phyloP scores from a whole-genome alignment of 805 yeast genomes.

The Wickerhamiella sorbophila region DNA sequence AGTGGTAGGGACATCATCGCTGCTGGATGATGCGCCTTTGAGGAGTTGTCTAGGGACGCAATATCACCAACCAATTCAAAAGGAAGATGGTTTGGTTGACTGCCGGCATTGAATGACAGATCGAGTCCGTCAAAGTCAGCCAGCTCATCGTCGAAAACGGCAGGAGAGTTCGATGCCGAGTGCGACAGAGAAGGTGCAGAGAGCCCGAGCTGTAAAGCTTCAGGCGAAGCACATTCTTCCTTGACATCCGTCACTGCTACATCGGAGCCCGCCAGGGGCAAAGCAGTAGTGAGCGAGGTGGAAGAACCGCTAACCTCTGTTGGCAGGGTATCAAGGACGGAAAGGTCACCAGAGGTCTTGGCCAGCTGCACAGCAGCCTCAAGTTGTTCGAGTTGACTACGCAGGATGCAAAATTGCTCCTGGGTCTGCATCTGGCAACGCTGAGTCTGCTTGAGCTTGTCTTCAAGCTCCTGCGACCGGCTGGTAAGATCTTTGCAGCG shows the following conservation, averaged over 20 bases:
- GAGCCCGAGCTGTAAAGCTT: conserved; percentile 4
- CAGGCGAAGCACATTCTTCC: conserved; percentile 8
- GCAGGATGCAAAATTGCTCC: conserved; percentile 7
- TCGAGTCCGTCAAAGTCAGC: conserved; percentile 2
- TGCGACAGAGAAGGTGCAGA: conserved; percentile 6
- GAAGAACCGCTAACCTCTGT: neutral
- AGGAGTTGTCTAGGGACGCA: conserved; percentile 14
- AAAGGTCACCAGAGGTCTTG: conserved; percentile 14
- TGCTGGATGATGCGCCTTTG: conserved; percentile 24
- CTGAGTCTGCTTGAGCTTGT: conserved; percentile 10
- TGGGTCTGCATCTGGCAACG: conserved; percentile 9
- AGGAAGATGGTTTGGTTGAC: neutral
- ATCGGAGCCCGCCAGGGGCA: neutral
- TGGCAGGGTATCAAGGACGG: conserved; percentile 8
- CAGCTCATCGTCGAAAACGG: conserved; percentile 6
- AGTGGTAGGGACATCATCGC: conserved; percentile 16
- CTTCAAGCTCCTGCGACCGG: conserved; percentile 19
- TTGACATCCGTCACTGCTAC: neutral
- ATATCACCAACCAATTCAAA: conserved; percentile 6
- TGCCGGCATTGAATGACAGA: neutral
- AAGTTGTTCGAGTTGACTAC: conserved; percentile 14
- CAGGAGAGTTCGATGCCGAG: conserved; percentile 10
- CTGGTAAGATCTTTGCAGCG: conserved; percentile 25
- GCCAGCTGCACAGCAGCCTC: conserved; percentile 16
- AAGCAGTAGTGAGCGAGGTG: neutral